Conservation (phyloP, 148 eudicot species). For the Rhododendron griersonianum region DNA sequence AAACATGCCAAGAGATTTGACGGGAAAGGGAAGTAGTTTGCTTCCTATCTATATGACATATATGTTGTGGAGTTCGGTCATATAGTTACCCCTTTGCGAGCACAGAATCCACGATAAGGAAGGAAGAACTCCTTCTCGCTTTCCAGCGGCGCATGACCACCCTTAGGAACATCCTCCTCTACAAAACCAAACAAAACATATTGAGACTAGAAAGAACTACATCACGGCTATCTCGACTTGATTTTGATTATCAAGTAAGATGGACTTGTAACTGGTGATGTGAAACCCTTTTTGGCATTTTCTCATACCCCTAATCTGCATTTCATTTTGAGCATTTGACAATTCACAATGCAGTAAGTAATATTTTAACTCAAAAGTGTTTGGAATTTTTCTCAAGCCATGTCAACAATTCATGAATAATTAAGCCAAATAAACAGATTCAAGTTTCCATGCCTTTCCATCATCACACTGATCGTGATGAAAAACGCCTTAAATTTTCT, state of each 20-base stretch:
- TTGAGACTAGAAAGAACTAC: background rate
- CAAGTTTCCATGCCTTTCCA: background rate
- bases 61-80: background rate
- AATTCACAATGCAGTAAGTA: background rate
- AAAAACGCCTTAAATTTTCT: background rate
- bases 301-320: background rate
- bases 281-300: background rate
- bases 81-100: conserved; percentile 74
- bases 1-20: background rate
- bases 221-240: background rate
- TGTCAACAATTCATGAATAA: background rate
- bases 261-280: background rate
- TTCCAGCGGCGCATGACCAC: conserved; percentile 38
- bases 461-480: background rate
- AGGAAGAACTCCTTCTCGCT: conserved; percentile 59
- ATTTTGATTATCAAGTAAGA: background rate
- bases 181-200: background rate
- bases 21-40: background rate
- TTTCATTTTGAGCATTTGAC: background rate
- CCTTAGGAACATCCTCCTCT: conserved; percentile 31
- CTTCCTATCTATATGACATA: background rate
- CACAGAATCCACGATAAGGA: conserved; percentile 69
- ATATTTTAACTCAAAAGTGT: background rate
- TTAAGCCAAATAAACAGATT: background rate
- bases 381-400: background rate